A percentile compares a stretch with the other conserved stretches of the same genome.
phyloP scores from a whole-genome alignment of 2,329 filamentous ascomycete genomes.

The Claviceps pazoutovae region DNA sequence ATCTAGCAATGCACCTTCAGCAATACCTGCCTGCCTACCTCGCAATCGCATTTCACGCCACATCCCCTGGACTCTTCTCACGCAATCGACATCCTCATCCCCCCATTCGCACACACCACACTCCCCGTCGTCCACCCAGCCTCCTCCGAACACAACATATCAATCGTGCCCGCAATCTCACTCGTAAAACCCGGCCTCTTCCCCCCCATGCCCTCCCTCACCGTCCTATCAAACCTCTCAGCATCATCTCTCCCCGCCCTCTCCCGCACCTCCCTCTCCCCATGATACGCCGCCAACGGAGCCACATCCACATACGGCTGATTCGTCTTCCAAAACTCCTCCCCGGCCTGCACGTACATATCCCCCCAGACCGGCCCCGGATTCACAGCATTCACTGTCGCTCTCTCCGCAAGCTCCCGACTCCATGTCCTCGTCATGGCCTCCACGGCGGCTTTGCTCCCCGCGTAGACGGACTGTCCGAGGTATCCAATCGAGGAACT shows the following conservation, averaged over 20 bases:
- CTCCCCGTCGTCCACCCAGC: slow-evolving; percentile 56
- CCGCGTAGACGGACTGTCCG: slow-evolving; percentile 42
- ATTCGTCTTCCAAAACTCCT: slow-evolving; percentile 23
- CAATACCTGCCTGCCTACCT: too few relatives aligned
- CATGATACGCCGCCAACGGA: slow-evolving; percentile 20
- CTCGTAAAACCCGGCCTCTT: slow-evolving; percentile 20
- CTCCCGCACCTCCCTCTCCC: slow-evolving; percentile 17
- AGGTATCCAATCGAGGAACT: slow-evolving; percentile 39
- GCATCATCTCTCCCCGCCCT: slow-evolving; percentile 19
- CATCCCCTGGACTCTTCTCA: slow-evolving; percentile 2
- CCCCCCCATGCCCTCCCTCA: slow-evolving; percentile 20
- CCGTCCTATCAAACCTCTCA: slow-evolving; percentile 19
- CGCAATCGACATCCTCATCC: slow-evolving; percentile 26
- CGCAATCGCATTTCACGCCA: too few relatives aligned
- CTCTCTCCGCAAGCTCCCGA: slow-evolving; percentile 37
- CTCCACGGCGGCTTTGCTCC: slow-evolving; percentile 44
- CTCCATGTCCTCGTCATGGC: slow-evolving; percentile 47
- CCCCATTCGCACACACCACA: slow-evolving; percentile 57
- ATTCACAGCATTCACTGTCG: slow-evolving; percentile 44
- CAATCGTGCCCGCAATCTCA: slow-evolving; percentile 57
- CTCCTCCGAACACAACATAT: slow-evolving; percentile 55
- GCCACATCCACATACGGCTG: slow-evolving; percentile 24
- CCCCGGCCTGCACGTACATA: slow-evolving; percentile 31
- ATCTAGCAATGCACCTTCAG: too few relatives aligned
- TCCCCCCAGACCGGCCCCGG: slow-evolving; percentile 40